Percentiles rank a stretch among this genome's conserved stretches.
These are phyloP conservation scores for Elsinoe arachidis DNA, from an alignment of 2,329 filamentous ascomycete genomes.

Conservation along the genomic window DNA sequence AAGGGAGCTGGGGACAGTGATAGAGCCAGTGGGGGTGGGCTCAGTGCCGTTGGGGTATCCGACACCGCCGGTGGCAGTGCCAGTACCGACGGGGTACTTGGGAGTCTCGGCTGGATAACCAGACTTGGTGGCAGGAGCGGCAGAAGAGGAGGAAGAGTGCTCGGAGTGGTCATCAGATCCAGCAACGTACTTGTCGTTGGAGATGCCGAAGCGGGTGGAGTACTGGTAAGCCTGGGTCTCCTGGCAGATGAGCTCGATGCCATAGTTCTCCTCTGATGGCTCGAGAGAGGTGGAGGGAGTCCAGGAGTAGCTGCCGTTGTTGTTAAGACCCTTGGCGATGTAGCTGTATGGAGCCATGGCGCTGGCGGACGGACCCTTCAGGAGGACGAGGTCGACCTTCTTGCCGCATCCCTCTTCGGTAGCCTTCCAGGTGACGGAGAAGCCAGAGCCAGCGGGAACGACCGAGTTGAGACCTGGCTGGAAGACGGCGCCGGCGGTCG, in stretches of 20 bases:
- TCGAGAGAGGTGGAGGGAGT: conserved; percentile 41
- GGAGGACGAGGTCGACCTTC: conserved; percentile 50
- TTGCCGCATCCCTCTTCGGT: conserved; percentile 31
- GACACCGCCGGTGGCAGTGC: conserved; percentile 10
- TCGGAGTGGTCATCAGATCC: conserved; percentile 20
- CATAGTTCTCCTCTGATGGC: conserved; percentile 43
- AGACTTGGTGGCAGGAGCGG: conserved; percentile 13
- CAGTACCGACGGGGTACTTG: conserved; percentile 14
- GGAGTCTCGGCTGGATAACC: conserved; percentile 19
- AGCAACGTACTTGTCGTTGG: conserved; percentile 30
- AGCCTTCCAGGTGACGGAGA: conserved; percentile 51
- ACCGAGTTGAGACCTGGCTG: conserved; percentile 43
- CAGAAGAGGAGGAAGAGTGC: conserved; percentile 15
- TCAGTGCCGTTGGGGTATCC: conserved; percentile 20
- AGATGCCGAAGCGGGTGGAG: conserved; percentile 55
- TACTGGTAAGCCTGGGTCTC: conserved; percentile 53
- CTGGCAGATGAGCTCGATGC: conserved; percentile 53
- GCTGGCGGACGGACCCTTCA: conserved; percentile 46
- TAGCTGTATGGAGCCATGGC: conserved; percentile 46
- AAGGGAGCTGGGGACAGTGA: conserved; percentile 27
- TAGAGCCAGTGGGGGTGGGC: conserved; percentile 24
- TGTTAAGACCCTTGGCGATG: conserved; percentile 36
- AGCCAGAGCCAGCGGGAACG: conserved; percentile 48
- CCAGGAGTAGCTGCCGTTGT: conserved; percentile 46
- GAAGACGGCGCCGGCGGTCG: conserved; percentile 47